Evolutionary conservation across 1,284 basidiomycete species (phyloP), one percentile per base, ranked within the genome.

Genomic region (Melampsora abietis-canadensis): DNA sequence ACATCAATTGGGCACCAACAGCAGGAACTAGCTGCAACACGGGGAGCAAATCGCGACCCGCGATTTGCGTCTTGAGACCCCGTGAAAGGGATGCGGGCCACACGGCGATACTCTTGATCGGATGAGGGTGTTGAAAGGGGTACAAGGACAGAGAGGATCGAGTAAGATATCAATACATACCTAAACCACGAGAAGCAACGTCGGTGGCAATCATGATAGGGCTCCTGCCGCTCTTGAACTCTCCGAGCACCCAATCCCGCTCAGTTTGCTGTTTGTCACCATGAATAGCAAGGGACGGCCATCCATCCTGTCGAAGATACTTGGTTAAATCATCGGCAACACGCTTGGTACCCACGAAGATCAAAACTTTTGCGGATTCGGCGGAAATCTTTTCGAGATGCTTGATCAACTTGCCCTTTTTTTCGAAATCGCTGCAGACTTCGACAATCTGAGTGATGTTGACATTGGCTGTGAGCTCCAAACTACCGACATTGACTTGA

Each of bases 301-400:
- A 99, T 34, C 95, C 95, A 82, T 99, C 94, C 86, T 92, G 90
- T 79, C 94, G 90, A 66, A 97, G 85, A 83, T 94, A 94, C 85
- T 98, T 98, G 61, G 95, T 98, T 79, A 98, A 90, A 79, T 98
- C 95, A 82, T 98, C 95, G 72, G 95, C 95, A 74, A 96, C 91
- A 75, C 95, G 89, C 85, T 99, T 99, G 63, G 95, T 99, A 57
- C 89, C 93, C 76, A 98, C 93, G 83, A 98, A 98, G 81, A 99
- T 98, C 79, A 99, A 87, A 68, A 98, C 95, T 85, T 99, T 99
- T 76, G 93, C 95, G 83, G 96, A 95, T 84, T 98, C 93, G 68
- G 90, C 87, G 76, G 92, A 93, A 83, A 98, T 98, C 83, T 92
- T 89, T 81, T 98, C 95, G 79, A 99, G 88, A 83, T 98, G 94